Percentiles rank a stretch among this genome's conserved stretches.
These are phyloP conservation scores for Silybum marianum DNA, from an alignment of 129 eudicot species.

Conservation along the genomic window DNA sequence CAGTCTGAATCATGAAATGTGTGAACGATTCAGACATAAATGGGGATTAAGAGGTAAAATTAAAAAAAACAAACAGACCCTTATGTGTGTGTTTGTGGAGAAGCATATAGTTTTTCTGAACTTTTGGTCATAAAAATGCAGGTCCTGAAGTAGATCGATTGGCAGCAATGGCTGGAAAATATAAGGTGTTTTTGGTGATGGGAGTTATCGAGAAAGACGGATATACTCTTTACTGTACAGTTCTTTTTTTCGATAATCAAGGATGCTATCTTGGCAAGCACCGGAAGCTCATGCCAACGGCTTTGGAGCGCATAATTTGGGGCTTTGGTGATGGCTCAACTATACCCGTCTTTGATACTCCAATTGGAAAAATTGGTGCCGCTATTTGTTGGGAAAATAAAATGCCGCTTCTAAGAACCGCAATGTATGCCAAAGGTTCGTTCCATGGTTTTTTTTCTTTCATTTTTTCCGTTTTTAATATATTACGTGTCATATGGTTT, in stretches of 20 bases:
- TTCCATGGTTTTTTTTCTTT: not conserved
- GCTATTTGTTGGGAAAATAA: constrained; percentile 99
- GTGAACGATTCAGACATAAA: no score
- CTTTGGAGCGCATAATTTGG: constrained; percentile 90
- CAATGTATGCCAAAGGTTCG: constrained; percentile 94
- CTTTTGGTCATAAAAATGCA: constrained; percentile 34
- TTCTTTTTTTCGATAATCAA: constrained; percentile 79
- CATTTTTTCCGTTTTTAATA: not conserved
- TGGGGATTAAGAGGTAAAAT: no score
- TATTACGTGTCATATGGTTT: not conserved
- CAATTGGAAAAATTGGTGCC: constrained; percentile 93
- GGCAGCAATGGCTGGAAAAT: constrained; percentile 97
- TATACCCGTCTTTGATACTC: constrained; percentile 84
- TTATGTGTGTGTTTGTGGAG: not conserved
- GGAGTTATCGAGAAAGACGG: constrained; percentile 97
- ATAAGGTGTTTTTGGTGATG: constrained; percentile 75
- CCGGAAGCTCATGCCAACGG: constrained; percentile 91
- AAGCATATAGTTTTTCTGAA: no score
- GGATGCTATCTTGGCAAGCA: constrained; percentile 93
- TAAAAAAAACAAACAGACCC: no score
- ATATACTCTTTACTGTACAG: constrained; percentile 83
- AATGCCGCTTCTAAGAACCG: constrained; percentile 93
- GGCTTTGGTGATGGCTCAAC: constrained; percentile 98
- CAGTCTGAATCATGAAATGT: no score
- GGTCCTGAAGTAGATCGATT: constrained; percentile 95